These are phyloP conservation scores for Penicillium cosmopolitanum DNA, from an alignment of 495 filamentous ascomycete species.

Conservation along the genomic window DNA sequence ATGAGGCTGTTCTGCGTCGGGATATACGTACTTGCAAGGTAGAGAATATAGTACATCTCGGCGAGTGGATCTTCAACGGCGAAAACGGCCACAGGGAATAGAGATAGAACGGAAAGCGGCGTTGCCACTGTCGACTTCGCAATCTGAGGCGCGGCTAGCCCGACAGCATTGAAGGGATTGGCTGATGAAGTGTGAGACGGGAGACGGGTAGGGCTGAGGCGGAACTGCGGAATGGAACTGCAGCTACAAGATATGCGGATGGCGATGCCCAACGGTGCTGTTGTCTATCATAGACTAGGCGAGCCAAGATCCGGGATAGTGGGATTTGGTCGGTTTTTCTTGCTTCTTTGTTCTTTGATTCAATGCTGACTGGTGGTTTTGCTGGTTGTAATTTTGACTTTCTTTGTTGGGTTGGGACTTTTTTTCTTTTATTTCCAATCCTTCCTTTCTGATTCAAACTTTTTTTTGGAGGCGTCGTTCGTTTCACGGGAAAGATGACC, in stretches of 20 bases:
- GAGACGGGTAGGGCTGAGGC: conserved; percentile 28
- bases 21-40: conserved; percentile 64
- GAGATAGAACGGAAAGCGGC: conserved; percentile 19
- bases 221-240: conserved; percentile 12
- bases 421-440: not conserved
- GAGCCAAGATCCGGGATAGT: conserved; percentile 1
- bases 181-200: conserved; percentile 14
- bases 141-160: conserved; percentile 31
- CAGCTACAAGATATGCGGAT: conserved; percentile 13
- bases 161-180: conserved; percentile 36
- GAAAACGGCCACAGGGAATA: conserved; percentile 12
- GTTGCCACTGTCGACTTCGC: conserved; percentile 32
- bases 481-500: not conserved
- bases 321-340: not conserved
- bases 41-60: conserved; percentile 70
- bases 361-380: not conserved
- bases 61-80: conserved; percentile 1
- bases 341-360: not conserved
- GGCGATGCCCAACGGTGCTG: conserved; percentile 12
- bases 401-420: not conserved
- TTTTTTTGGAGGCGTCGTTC: not conserved
- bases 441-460: not conserved
- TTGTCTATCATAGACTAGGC: not conserved
- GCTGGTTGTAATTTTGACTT: not conserved
- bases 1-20: conserved; percentile 2